Conservation (phyloP, 306 rosid genomes). For the Myrica gale region DNA sequence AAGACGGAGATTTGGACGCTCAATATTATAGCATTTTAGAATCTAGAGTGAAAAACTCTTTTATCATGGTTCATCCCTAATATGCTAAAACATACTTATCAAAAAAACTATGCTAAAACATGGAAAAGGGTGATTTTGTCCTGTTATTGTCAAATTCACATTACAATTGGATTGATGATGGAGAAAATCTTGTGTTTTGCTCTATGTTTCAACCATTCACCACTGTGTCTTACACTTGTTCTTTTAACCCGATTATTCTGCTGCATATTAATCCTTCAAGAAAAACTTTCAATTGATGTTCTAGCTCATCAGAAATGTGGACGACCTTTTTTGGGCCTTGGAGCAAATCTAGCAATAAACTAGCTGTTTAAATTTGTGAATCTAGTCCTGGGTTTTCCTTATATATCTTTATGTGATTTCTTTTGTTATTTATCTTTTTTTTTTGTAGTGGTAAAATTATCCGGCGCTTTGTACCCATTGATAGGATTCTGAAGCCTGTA, state of each 20-base stretch:
- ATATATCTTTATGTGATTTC: not conserved
- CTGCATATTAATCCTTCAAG: not conserved
- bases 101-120: not conserved
- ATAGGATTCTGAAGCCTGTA: slow-evolving; percentile 75
- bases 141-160: not conserved
- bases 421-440: slow-evolving; percentile 6
- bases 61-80: not conserved
- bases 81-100: not conserved
- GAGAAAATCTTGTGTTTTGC: not conserved
- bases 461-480: slow-evolving; percentile 68
- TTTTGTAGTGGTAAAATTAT: slow-evolving; percentile 59
- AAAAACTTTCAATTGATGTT: not conserved
- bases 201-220: not conserved
- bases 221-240: not conserved
- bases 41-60: not conserved
- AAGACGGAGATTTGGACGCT: not conserved
- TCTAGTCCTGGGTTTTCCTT: slow-evolving; percentile 6
- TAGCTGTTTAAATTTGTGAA: not conserved
- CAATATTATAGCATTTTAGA: not conserved
- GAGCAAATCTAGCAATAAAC: slow-evolving; percentile 1
- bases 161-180: not conserved
- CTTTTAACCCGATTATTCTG: not conserved
- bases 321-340: not conserved
- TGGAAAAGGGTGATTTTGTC: not conserved
- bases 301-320: not conserved